phyloP scores from a whole-genome alignment of 306 rosid species.

The Pachyrhizus erosus region DNA sequence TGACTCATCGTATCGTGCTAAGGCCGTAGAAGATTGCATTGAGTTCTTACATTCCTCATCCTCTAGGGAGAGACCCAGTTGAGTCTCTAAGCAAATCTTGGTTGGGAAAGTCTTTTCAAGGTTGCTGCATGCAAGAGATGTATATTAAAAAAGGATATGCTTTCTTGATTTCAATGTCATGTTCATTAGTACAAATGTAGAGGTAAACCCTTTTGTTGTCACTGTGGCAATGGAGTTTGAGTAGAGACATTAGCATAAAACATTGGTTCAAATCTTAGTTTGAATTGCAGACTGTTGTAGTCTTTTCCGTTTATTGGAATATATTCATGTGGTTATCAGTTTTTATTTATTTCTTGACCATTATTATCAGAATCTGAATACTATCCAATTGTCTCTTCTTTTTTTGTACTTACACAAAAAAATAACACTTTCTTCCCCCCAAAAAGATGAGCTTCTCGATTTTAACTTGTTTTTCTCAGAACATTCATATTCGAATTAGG shows the following conservation, averaged over 20 bases:
- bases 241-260: slow-evolving; percentile 6
- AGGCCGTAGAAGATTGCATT: slow-evolving; percentile 88
- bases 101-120: slow-evolving; percentile 32
- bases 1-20: slow-evolving; percentile 82
- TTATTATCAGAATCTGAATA: neutral
- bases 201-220: slow-evolving; percentile 17
- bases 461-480: neutral
- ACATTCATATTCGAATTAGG: neutral
- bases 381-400: neutral
- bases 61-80: slow-evolving; percentile 68
- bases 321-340: neutral
- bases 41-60: slow-evolving; percentile 89
- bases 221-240: slow-evolving; percentile 20
- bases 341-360: slow-evolving; percentile 16
- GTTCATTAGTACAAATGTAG: slow-evolving; percentile 30
- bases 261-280: slow-evolving; percentile 24
- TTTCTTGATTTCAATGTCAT: slow-evolving; percentile 42
- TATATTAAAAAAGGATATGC: slow-evolving; percentile 50
- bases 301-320: slow-evolving; percentile 15
- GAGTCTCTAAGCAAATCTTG: slow-evolving; percentile 46
- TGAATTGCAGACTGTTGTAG: slow-evolving; percentile 2
- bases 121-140: slow-evolving; percentile 36
- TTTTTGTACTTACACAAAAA: neutral
- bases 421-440: neutral
- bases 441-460: neutral